Conservation (phyloP, 2,329 filamentous ascomycete species). For the Mollisia scopiformis region DNA sequence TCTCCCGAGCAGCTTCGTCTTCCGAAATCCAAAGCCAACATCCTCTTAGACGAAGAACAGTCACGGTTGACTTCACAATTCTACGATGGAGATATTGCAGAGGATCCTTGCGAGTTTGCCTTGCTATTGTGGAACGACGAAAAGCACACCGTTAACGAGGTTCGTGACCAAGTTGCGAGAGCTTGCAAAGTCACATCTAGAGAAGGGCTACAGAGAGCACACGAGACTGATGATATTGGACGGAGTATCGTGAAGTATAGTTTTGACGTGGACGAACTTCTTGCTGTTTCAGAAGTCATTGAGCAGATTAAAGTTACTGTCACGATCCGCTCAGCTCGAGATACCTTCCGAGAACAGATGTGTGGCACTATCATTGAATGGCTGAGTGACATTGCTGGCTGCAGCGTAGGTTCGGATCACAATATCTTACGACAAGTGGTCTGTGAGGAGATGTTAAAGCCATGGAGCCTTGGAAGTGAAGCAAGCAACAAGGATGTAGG, state of each 20-base stretch:
- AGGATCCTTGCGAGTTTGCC: constrained; percentile 75
- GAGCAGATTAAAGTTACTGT: constrained; percentile 97
- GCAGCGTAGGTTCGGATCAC: constrained; percentile 79
- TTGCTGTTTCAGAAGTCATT: constrained; percentile 81
- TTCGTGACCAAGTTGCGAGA: constrained; percentile 85
- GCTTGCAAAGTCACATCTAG: constrained; percentile 76
- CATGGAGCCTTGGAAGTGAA: constrained; percentile 85
- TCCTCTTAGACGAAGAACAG: constrained; percentile 77
- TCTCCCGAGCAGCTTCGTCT: constrained; percentile 93
- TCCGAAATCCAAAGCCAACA: constrained; percentile 79
- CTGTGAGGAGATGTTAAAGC: constrained; percentile 87
- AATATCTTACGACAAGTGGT: constrained; percentile 79
- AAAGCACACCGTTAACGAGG: constrained; percentile 94
- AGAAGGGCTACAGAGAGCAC: constrained; percentile 75
- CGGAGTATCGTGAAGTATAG: constrained; percentile 82
- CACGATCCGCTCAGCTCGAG: constrained; percentile 88
- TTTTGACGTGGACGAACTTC: constrained; percentile 69
- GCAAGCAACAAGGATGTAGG: constrained; percentile 80
- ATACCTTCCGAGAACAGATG: constrained; percentile 98
- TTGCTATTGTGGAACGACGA: constrained; percentile 97
- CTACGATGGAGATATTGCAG: constrained; percentile 66
- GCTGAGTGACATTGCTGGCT: constrained; percentile 90
- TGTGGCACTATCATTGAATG: constrained; percentile 97
- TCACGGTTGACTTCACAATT: constrained; percentile 79
- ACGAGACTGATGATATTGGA: constrained; percentile 88